Percentiles rank a stretch among this genome's conserved stretches.
These are phyloP conservation scores for Oropetium thomaeum DNA, from an alignment of 176 grass and related monocot species.

Conservation along the genomic window DNA sequence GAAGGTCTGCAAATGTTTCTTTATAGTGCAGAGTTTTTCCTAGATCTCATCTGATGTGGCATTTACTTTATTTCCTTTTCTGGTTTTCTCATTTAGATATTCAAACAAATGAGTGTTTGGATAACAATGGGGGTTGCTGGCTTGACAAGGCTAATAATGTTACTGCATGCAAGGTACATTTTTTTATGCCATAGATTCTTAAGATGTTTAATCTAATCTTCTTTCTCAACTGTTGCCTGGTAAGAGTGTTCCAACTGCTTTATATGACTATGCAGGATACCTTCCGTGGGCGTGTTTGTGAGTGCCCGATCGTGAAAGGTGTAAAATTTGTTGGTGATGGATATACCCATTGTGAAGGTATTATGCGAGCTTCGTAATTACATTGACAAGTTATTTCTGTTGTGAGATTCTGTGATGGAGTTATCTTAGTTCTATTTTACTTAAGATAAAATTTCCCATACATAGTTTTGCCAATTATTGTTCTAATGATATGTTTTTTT, in stretches of 20 bases:
- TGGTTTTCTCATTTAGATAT: slow-evolving; percentile 48
- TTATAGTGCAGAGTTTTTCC: slow-evolving; percentile 21
- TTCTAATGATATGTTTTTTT: neutral
- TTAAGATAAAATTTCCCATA: neutral
- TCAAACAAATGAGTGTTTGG: slow-evolving; percentile 97
- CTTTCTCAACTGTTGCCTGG: slow-evolving; percentile 14
- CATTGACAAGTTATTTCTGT: slow-evolving; percentile 23
- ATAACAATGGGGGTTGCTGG: slow-evolving; percentile 95
- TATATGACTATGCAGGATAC: slow-evolving; percentile 57
- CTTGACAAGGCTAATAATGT: slow-evolving; percentile 55
- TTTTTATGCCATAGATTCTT: slow-evolving; percentile 6
- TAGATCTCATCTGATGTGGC: slow-evolving; percentile 23
- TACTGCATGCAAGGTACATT: slow-evolving; percentile 80
- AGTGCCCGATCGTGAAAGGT: slow-evolving; percentile 76
- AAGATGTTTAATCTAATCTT: slow-evolving; percentile 12
- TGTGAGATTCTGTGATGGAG: neutral
- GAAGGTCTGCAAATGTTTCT: slow-evolving; percentile 44
- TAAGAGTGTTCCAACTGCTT: slow-evolving; percentile 18
- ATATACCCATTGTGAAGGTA: slow-evolving; percentile 90
- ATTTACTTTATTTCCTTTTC: slow-evolving; percentile 13
- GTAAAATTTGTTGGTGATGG: slow-evolving; percentile 89
- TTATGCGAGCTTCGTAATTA: slow-evolving; percentile 14
- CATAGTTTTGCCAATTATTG: neutral
- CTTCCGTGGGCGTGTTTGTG: slow-evolving; percentile 88
- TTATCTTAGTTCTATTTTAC: neutral